Conservation (phyloP, 2,329 filamentous ascomycete genomes). For the Ophiostoma sp. region DNA sequence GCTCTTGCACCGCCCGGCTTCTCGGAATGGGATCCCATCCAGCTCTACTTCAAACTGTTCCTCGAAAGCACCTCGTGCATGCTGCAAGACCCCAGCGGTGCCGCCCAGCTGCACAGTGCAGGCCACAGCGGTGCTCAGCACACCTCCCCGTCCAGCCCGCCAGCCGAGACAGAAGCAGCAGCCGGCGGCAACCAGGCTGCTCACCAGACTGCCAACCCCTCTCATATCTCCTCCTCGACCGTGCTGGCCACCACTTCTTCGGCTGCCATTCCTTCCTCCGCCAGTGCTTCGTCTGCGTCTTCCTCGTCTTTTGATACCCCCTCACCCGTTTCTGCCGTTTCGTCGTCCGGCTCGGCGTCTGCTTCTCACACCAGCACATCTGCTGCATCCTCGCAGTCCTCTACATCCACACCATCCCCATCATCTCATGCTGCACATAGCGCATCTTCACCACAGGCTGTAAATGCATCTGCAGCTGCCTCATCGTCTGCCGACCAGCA, state of each 20-base stretch:
- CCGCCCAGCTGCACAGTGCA: background rate
- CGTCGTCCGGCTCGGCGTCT: conserved; percentile 8
- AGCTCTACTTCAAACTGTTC: conserved; percentile 14
- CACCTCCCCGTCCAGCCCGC: background rate
- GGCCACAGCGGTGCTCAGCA: background rate
- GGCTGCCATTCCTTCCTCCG: background rate
- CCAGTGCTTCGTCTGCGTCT: conserved; percentile 1
- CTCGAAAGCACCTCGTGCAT: background rate
- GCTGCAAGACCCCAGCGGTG: background rate
- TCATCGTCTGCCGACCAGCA: background rate
- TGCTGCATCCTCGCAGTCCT: background rate
- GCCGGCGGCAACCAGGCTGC: conserved; percentile 2
- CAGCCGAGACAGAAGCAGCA: background rate
- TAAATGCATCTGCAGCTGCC: background rate
- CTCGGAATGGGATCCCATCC: conserved; percentile 17
- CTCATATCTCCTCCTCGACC: background rate
- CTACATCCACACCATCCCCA: background rate
- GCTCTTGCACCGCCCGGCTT: background rate
- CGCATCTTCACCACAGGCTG: background rate
- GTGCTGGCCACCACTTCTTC: background rate
- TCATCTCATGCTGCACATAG: background rate
- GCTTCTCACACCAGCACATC: conserved; percentile 13
- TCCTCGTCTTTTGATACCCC: conserved; percentile 9
- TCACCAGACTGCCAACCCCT: background rate
- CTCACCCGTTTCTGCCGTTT: background rate